Evolutionary conservation across 768 basidiomycete species (phyloP).

Genomic region (Lactarius sp.): DNA sequence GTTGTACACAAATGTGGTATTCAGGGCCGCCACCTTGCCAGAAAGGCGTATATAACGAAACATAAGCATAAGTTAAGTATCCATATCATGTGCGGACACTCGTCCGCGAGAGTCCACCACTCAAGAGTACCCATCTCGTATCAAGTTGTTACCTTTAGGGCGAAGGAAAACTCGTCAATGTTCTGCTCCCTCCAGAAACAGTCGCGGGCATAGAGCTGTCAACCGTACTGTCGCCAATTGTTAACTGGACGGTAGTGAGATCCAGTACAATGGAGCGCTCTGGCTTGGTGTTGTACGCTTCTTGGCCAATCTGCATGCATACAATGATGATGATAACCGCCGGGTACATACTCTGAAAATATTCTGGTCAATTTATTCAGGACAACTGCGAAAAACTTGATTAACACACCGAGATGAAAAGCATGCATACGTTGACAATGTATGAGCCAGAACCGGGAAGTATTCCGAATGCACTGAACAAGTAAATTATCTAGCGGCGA

Average conservation of each 20-base stretch:
- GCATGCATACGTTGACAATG: conserved; percentile 13
- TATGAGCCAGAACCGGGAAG: conserved; percentile 18
- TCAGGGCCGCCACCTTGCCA: neutral
- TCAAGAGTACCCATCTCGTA: neutral
- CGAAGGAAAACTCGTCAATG: neutral
- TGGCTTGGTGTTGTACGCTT: neutral
- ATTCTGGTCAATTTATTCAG: neutral
- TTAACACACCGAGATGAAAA: conserved; percentile 9
- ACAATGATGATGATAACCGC: conserved; percentile 16
- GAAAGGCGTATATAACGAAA: neutral
- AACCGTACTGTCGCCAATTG: neutral
- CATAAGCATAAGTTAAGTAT: neutral
- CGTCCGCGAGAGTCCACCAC: neutral
- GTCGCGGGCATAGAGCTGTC: neutral
- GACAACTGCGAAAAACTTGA: neutral
- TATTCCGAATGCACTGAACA: conserved; percentile 7
- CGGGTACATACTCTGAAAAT: conserved; percentile 19
- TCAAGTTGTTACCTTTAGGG: neutral
- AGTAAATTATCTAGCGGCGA: conserved; percentile 2
- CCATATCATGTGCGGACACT: neutral
- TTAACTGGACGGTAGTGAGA: conserved; percentile 13
- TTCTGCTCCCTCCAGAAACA: neutral
- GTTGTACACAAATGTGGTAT: neutral
- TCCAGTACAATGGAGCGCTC: neutral
- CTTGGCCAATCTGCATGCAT: conserved; percentile 12